A percentile compares a stretch with the other conserved stretches of the same genome.
These are phyloP conservation scores for Hymenoscyphus linearis DNA, from an alignment of 2,329 filamentous ascomycete genomes.

Conservation along the genomic window DNA sequence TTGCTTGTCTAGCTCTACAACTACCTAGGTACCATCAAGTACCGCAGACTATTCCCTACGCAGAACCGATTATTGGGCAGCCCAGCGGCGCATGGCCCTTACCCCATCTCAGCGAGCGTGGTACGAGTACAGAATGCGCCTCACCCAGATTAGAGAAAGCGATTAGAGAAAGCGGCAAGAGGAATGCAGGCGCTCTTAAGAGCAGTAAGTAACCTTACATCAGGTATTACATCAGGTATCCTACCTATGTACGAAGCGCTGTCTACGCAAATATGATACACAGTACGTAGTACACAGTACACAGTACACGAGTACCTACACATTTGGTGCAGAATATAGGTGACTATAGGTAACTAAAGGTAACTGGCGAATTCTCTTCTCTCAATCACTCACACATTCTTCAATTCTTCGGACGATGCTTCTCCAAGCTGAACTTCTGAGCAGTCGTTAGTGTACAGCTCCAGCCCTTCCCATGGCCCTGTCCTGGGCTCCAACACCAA, in stretches of 20 bases:
- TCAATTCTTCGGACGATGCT: background rate
- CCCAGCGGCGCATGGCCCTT: too few relatives aligned
- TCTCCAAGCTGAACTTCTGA: too few relatives aligned
- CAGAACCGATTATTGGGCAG: too few relatives aligned
- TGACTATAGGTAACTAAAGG: too few relatives aligned
- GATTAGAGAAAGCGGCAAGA: background rate
- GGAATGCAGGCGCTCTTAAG: background rate
- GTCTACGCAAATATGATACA: background rate
- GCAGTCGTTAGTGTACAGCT: background rate
- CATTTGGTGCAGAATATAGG: too few relatives aligned
- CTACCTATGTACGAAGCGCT: background rate
- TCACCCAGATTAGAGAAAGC: background rate
- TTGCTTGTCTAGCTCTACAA: background rate
- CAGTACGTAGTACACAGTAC: background rate
- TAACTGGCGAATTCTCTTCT: too few relatives aligned
- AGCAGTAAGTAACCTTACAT: background rate
- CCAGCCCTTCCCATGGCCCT: background rate
- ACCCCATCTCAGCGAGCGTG: background rate
- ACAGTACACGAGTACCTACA: too few relatives aligned
- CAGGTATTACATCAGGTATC: background rate
- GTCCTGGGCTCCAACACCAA: background rate
- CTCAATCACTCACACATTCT: background rate
- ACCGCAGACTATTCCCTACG: too few relatives aligned
- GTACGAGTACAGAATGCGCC: background rate
- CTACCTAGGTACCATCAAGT: too few relatives aligned